Conservation (phyloP, 2,329 filamentous ascomycete genomes). For the Diaporthe australafricana region DNA sequence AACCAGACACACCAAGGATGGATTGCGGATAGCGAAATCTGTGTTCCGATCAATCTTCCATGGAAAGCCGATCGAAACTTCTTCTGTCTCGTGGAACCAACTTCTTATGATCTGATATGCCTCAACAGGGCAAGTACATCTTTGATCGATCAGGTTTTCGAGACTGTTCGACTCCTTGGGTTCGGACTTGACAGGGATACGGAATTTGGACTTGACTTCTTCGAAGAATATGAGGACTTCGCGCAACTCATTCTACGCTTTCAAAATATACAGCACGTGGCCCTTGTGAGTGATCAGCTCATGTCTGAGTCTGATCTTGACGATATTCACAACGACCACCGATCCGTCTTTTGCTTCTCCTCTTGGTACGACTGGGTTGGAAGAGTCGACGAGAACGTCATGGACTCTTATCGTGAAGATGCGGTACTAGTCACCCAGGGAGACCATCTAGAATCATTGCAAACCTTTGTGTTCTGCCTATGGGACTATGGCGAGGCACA, state of each 20-base stretch:
- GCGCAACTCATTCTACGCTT: neutral
- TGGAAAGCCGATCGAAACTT: neutral
- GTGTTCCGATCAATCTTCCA: neutral
- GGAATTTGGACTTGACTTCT: accelerated
- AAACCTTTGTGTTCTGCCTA: too few relatives aligned
- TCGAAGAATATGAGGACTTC: accelerated
- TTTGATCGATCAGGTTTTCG: neutral
- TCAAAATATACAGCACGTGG: neutral
- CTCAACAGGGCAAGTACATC: accelerated
- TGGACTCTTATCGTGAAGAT: neutral
- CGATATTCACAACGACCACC: accelerated
- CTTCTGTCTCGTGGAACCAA: neutral
- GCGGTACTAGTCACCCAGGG: neutral
- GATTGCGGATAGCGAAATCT: neutral
- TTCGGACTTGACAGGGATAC: accelerated
- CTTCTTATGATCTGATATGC: accelerated
- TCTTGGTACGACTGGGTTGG: neutral
- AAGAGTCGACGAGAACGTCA: neutral
- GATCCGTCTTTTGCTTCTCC: neutral
- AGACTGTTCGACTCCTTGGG: neutral
- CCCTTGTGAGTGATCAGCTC: neutral
- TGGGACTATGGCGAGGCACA: neutral
- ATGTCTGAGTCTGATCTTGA: neutral
- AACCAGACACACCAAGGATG: conserved; percentile 13
- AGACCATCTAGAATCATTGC: neutral